Evolutionary conservation across 164 flowering plant genomes (phyloP), one percentile per base, ranked within the genome.

Genomic region (Brasenia schreberi): DNA sequence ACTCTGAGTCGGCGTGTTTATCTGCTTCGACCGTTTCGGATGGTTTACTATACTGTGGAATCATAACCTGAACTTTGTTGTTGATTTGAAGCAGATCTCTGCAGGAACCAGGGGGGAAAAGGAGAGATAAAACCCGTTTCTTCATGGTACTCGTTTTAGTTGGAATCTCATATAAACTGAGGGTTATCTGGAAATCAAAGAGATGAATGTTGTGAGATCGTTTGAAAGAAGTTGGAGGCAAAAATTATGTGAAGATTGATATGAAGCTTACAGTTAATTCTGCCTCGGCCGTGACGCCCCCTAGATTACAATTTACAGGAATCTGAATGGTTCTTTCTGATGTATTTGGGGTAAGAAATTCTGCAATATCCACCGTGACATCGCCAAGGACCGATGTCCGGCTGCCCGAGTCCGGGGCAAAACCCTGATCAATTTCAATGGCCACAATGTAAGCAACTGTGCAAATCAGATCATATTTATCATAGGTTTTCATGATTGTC

Each of bases 261-360:
- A 53, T 5, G n/a, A 39, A 62, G 62, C 74, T 71, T 68, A 75
- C 74, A 18, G 60, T 71, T 43, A 75, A 69, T 42, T 5, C 44
- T 43, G 74, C 69, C 61, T 59, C 72, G 1, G 16, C 19, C 6
- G 65, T 71, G 42, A 62, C 56, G 11, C 69, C 69, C 42, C 39
- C n/a, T 42, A 65, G 43, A 43, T 65, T 59, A 67, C 49, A 71
- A 42, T 68, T 65, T 11, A 71, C 39, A 23, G 77, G 74, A 49
- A 75, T 18, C 23, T 68, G 56, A 64, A 71, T 59, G 19, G 68
- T 74, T 44, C 62, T 62, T 59, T 70, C 64, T 39, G 65, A 67
- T 16, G 59, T 10, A 61, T 61, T 39, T 4, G 66, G 69, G 16
- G 65, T 44, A 33, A 62, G 67, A 66, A 71, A 71, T 71, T 68